Evolutionary conservation across 2,329 filamentous ascomycete genomes (phyloP).

Genomic region (Clathrospora elynae): DNA sequence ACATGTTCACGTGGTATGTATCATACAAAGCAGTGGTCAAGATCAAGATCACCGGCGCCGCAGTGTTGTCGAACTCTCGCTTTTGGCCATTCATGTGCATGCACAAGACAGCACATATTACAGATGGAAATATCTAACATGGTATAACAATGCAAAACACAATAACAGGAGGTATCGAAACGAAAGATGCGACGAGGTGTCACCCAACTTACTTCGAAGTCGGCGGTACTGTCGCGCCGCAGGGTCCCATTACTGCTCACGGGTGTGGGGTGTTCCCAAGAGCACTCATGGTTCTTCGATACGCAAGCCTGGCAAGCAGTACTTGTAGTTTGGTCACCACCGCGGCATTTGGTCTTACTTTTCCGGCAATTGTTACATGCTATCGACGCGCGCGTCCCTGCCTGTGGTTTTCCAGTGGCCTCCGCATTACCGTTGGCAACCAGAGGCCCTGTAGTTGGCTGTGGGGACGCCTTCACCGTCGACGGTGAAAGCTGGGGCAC

Average conservation of each 20-base stretch:
- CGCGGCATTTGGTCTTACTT: constrained; percentile 88
- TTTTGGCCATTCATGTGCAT: not conserved
- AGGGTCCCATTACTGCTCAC: constrained; percentile 34
- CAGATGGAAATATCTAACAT: too few species aligned
- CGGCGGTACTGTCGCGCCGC: constrained; percentile 48
- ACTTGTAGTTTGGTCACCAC: constrained; percentile 70
- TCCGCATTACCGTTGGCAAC: constrained; percentile 28
- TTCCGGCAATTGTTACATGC: constrained; percentile 76
- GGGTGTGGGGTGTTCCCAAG: constrained; percentile 64
- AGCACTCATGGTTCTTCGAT: constrained; percentile 72
- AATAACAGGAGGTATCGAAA: not conserved
- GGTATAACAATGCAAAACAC: not conserved
- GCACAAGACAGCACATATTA: not conserved
- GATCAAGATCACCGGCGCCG: too few species aligned
- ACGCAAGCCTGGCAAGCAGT: constrained; percentile 77
- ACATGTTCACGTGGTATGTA: not conserved
- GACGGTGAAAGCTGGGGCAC: constrained; percentile 34
- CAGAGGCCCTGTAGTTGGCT: constrained; percentile 31
- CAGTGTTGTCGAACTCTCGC: not conserved
- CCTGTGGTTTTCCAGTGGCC: constrained; percentile 24
- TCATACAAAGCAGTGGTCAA: too few species aligned
- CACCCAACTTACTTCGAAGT: constrained; percentile 29
- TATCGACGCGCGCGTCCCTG: constrained; percentile 74
- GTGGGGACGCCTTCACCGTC: constrained; percentile 39
- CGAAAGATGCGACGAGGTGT: not conserved